These are phyloP conservation scores for Collybiopsis luxurians DNA, from an alignment of 768 basidiomycete species.

Conservation along the genomic window DNA sequence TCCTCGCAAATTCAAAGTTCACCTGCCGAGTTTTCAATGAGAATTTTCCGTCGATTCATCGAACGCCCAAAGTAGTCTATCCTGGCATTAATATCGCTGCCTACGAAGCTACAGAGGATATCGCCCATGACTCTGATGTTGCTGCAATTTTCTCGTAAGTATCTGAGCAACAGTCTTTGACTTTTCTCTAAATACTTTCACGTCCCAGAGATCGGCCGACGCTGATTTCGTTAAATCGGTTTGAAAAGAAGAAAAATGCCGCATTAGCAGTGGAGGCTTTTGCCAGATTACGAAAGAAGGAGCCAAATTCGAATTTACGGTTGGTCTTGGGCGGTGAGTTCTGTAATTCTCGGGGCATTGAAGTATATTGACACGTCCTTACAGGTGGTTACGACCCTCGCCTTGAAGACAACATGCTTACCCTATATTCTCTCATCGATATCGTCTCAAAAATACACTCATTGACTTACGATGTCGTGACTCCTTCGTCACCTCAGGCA, in stretches of 20 bases:
- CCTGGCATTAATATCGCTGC: slow-evolving; percentile 87
- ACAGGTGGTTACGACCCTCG: slow-evolving; percentile 90
- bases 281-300: slow-evolving; percentile 43
- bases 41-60: slow-evolving; percentile 68
- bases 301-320: slow-evolving; percentile 39
- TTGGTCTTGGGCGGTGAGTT: slow-evolving; percentile 75
- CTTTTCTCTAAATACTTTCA: background rate
- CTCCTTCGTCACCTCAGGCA: slow-evolving; percentile 38
- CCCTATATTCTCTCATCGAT: slow-evolving; percentile 59
- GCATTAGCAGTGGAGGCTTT: slow-evolving; percentile 81
- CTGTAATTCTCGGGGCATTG: background rate
- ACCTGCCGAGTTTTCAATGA: slow-evolving; percentile 78
- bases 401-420: slow-evolving; percentile 78
- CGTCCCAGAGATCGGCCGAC: slow-evolving; percentile 60
- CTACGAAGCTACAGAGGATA: slow-evolving; percentile 46
- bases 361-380: background rate
- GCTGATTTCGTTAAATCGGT: slow-evolving; percentile 87
- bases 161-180: background rate
- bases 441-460: slow-evolving; percentile 45
- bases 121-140: slow-evolving; percentile 51
- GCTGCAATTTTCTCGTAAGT: slow-evolving; percentile 57
- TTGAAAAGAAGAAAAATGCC: slow-evolving; percentile 93
- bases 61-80: slow-evolving; percentile 79
- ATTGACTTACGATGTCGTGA: slow-evolving; percentile 58
- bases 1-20: slow-evolving; percentile 90